Percentiles rank a stretch among this genome's conserved stretches.
phyloP scores from a whole-genome alignment of 495 filamentous ascomycete species.

The Aspergillus olivimuriae region DNA sequence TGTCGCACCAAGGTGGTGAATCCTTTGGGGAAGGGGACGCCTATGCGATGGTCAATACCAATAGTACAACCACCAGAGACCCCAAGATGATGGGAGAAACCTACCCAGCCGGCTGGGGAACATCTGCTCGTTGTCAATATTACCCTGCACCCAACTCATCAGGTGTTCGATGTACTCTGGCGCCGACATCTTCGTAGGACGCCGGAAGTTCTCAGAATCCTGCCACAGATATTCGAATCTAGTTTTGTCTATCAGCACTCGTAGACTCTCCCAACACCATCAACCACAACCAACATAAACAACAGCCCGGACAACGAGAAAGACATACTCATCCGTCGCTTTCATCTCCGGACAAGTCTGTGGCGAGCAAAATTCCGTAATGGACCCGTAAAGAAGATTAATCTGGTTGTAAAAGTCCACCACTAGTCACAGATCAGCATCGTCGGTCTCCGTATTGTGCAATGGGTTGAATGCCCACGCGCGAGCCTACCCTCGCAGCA shows the following conservation, averaged over 20 bases:
- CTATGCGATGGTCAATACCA: too few species aligned
- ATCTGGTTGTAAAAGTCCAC: conserved; percentile 99
- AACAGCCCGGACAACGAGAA: neutral
- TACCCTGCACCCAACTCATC: conserved; percentile 92
- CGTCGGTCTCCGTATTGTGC: too few species aligned
- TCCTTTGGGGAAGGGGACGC: conserved; percentile 90
- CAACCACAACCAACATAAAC: neutral
- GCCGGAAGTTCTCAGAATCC: conserved; percentile 85
- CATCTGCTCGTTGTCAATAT: conserved; percentile 91
- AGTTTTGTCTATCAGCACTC: conserved; percentile 2
- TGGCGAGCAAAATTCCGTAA: conserved; percentile 98
- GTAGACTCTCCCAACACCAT: neutral
- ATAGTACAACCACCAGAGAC: too few species aligned
- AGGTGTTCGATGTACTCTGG: conserved; percentile 96
- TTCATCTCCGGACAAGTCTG: conserved; percentile 98
- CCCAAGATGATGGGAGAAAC: too few species aligned
- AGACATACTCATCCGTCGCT: conserved; percentile 85
- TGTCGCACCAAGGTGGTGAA: conserved; percentile 83
- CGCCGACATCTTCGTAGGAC: conserved; percentile 95
- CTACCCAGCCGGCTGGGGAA: conserved; percentile 87
- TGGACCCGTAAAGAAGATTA: conserved; percentile 96
- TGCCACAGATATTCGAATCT: conserved; percentile 99
- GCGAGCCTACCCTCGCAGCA: too few species aligned
- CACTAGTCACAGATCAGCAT: conserved; percentile 43
- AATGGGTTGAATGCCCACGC: too few species aligned